Base-by-base conservation (phyloP, 2,329 filamentous ascomycete genomes). In the Chrysosporium queenslandicum region DNA sequence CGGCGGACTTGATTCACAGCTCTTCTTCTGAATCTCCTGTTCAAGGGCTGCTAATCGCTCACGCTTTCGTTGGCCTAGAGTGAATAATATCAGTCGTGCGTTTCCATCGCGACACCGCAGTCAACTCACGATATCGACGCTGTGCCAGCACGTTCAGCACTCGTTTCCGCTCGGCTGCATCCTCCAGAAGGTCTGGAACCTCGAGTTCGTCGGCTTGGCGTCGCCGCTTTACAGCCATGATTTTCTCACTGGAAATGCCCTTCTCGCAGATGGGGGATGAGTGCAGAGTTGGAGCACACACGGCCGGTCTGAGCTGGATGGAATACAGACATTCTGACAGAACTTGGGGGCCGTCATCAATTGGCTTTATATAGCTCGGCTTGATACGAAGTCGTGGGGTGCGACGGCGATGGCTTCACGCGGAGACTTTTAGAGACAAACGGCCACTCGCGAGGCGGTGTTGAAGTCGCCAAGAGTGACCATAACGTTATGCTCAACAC, bases 131-230 rank as follows among this genome's bases (percentile, higher is more conserved):
- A 53, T 79, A 79, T 64, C 76, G 67, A 27, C 76, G 68, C 53
- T 78, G 76, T 0, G 76, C 75, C 37, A 79, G 61, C 7, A 78
- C 75, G 46, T 78, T 78, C 7, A 78, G 57, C 1, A 77, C 66
- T n/a, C 76, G 65, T 58, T 78, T 79, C 16, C 76, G 67, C 61
- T 78, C 76, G 1, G 71, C 66, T 0, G 75, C 74, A 63, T 79
- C 69, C 30, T 76, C 65, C 4, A 75, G 71, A 16, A 77, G 74
- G 46, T 75, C 61, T 4, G 76, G 75, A 5, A 77, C 68, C 1
- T 66, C 64, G 5, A 77, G 61, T 9, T 58, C 55, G 14, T 54
- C 40, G 4, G 55, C 50, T 54, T 61, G 60, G 25, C 60, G 52
- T 14, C 50, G 43, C 14, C 50, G 53, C 34, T 58, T 59, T 25